phyloP scores from a whole-genome alignment of 208 protist genomes.

The Acanthamoeba castellanii region DNA sequence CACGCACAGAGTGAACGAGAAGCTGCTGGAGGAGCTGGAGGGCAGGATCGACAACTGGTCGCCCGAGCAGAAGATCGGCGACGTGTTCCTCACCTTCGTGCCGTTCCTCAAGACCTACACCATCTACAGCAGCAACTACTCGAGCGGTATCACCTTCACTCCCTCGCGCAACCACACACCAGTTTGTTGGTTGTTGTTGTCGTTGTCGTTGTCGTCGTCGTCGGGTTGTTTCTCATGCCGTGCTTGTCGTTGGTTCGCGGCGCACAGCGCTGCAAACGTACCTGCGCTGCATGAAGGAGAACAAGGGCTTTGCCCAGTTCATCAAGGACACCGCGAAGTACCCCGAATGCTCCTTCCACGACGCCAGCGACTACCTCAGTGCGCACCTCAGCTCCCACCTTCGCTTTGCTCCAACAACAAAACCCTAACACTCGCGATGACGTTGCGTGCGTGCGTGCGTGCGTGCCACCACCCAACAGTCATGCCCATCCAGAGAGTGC shows the following conservation, averaged over 20 bases:
- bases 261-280: conserved; percentile 20
- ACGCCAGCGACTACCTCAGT: conserved; percentile 64
- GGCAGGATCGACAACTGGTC: conserved; percentile 56
- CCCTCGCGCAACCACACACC: too few species aligned
- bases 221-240: neutral
- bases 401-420: neutral
- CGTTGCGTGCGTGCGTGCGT: too few species aligned
- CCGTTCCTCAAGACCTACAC: conserved; percentile 70
- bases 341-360: conserved; percentile 47
- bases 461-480: neutral
- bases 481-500: conserved; percentile 61
- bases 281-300: conserved; percentile 56
- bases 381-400: neutral
- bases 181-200: neutral
- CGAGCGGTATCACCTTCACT: neutral
- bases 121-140: conserved; percentile 69
- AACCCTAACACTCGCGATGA: neutral
- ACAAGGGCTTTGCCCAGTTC: conserved; percentile 55
- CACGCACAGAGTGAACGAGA: conserved; percentile 2
- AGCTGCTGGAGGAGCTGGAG: conserved; percentile 57
- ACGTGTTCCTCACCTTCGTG: conserved; percentile 43
- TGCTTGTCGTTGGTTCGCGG: neutral
- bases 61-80: conserved; percentile 60
- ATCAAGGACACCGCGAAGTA: conserved; percentile 68
- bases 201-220: neutral